phyloP scores from a whole-genome alignment of 1,284 basidiomycete species.

The Xerocomus minutiporus region DNA sequence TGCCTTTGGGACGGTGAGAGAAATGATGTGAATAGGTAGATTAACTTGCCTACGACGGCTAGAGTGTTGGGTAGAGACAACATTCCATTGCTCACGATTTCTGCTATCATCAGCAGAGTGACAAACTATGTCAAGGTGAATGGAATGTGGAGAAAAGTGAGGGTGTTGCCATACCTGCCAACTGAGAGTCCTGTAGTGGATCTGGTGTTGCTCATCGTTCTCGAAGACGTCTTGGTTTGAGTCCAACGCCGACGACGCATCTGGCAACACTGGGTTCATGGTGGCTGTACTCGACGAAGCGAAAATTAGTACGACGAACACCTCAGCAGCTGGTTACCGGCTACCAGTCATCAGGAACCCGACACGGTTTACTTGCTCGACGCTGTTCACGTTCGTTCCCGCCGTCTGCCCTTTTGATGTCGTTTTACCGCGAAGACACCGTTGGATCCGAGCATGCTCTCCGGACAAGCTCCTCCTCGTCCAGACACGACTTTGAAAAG shows the following conservation, averaged over 20 bases:
- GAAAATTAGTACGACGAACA: not conserved
- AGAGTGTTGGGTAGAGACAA: not conserved
- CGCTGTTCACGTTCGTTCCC: not conserved
- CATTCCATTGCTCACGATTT: not conserved
- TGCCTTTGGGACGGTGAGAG: not conserved
- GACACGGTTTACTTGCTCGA: not conserved
- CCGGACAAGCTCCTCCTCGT: conserved; percentile 50
- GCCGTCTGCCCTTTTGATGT: conserved; percentile 10
- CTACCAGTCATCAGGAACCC: not conserved
- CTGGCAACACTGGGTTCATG: no score
- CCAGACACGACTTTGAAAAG: conserved; percentile 49
- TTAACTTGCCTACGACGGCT: not conserved
- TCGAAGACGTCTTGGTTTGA: not conserved
- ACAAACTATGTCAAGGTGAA: not conserved
- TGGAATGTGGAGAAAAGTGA: no score
- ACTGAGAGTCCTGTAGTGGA: not conserved
- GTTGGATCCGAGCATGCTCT: conserved; percentile 35
- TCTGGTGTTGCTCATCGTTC: not conserved
- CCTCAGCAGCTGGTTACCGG: not conserved
- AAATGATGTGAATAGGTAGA: not conserved
- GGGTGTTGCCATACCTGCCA: not conserved
- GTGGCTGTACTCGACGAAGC: not conserved
- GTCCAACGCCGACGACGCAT: no score
- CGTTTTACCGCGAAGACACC: conserved; percentile 10
- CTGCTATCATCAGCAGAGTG: not conserved